phyloP scores from a whole-genome alignment of 1,284 basidiomycete species.

The Phellopilus nigrolimitatus region DNA sequence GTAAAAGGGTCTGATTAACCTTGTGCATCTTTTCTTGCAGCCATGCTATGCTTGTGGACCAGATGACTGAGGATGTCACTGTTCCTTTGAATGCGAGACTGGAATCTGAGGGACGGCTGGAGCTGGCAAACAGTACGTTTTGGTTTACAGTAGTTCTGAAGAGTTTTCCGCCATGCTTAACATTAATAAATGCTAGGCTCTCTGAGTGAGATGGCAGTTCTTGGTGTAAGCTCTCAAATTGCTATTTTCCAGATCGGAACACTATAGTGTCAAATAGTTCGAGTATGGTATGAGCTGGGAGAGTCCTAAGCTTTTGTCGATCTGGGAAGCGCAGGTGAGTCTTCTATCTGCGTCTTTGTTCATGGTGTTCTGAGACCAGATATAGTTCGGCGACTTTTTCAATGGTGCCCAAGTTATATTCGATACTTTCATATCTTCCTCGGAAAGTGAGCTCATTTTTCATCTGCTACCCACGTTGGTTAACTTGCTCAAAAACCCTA shows the following conservation, averaged over 20 bases:
- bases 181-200: conserved; percentile 50
- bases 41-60: conserved; percentile 88
- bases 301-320: conserved; percentile 69
- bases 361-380: conserved; percentile 2
- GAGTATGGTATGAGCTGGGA: conserved; percentile 90
- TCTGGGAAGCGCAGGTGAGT: conserved; percentile 84
- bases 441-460: conserved; percentile 57
- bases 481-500: conserved; percentile 1
- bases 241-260: conserved; percentile 11
- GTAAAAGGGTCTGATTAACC: not conserved
- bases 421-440: conserved; percentile 80
- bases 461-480: not conserved
- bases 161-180: no score
- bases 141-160: not conserved
- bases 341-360: not conserved
- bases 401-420: conserved; percentile 87
- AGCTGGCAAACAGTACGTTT: conserved; percentile 77
- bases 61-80: conserved; percentile 70
- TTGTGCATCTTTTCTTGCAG: conserved; percentile 30
- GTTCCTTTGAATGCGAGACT: conserved; percentile 74
- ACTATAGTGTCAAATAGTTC: conserved; percentile 44
- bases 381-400: conserved; percentile 84
- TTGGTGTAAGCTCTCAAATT: conserved; percentile 56
- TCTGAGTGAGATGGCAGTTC: conserved; percentile 80
- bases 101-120: conserved; percentile 63